Base-by-base conservation (phyloP, 2,329 filamentous ascomycete species). In the Aspergillus floridensis region DNA sequence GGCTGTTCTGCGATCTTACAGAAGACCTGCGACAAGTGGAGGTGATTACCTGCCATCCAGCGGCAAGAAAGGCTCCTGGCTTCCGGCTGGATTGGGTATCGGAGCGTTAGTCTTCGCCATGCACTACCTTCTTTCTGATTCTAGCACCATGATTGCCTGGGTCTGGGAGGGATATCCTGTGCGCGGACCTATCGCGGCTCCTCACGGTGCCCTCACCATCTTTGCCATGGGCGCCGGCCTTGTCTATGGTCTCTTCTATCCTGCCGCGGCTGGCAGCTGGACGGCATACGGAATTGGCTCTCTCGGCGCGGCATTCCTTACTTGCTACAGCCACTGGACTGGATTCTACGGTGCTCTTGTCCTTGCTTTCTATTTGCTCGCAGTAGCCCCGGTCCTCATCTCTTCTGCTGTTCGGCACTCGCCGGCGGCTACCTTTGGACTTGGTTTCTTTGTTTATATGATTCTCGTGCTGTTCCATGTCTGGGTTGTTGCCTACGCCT, bases 101-200 rank as follows among this genome's bases (percentile, higher is more conserved):
- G 92, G 86, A 24, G 93, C 92, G 31, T 76, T 97, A 7, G 83
- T 97, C 71, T 99, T 99, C 70, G 91, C 85, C 5, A 82, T 98
- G 70, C 95, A 98, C 73, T 97, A 93, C 1, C 81, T 99, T 10
- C 84, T 99, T 11, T 97, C 95, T 0, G 95, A 99, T 73, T 96
- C 93, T 0, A 98, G 95, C 79, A 99, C 95, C 56, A 98, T 99
- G 92, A 97, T 98, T 59, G 83, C 93, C 16, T 99, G 95, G 95
- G 92, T 92, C 2, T 99, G 95, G 95, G 92, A 97, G 68, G 95
- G 95, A 6, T 99, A 90, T 69, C 95, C 95, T 14, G 86, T 98
- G 46, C 87, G 90, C 53, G 95, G 95, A 6, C 95, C 95, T 2
- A 86, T 95, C 53, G 86, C 92, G 62, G 92, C 88, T 51, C 92